phyloP scores from a whole-genome alignment of 116 monocot genomes.

The Iris pallida region DNA sequence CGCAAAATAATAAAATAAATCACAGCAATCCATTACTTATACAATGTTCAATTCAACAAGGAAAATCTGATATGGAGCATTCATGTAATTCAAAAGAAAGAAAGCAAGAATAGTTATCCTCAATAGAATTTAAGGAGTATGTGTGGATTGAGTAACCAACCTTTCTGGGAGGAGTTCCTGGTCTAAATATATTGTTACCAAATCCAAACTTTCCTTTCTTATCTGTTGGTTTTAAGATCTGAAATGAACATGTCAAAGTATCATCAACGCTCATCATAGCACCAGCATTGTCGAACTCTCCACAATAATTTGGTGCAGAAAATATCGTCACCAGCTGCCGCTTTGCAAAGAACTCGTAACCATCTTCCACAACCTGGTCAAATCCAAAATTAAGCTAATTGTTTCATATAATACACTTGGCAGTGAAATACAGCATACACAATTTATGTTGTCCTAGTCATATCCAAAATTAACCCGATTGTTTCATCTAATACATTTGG shows the following conservation, averaged over 20 bases:
- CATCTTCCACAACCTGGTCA: slow-evolving; percentile 28
- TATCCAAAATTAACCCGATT: not conserved
- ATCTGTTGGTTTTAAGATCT: slow-evolving; percentile 30
- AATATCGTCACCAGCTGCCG: slow-evolving; percentile 29
- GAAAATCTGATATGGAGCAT: no score
- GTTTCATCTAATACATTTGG: not conserved
- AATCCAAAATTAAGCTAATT: not conserved
- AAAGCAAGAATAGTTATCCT: no score
- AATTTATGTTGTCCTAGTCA: not conserved
- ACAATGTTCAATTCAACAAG: no score
- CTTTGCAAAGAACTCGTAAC: slow-evolving; percentile 31
- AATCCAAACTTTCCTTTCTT: slow-evolving; percentile 34
- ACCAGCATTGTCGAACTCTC: slow-evolving; percentile 36
- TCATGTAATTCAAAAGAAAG: no score
- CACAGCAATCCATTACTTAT: no score
- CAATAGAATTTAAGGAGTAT: no score
- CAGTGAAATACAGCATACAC: not conserved
- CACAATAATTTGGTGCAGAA: slow-evolving; percentile 34
- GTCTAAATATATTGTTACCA: slow-evolving; percentile 20
- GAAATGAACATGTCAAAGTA: slow-evolving; percentile 32
- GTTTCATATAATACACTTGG: not conserved
- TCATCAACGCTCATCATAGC: slow-evolving; percentile 35
- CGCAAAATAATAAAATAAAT: no score
- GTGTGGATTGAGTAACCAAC: not conserved
- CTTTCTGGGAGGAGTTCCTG: slow-evolving; percentile 35